Evolutionary conservation across 345 rosid species (phyloP).

Genomic region (Rubroshorea leprosula): DNA sequence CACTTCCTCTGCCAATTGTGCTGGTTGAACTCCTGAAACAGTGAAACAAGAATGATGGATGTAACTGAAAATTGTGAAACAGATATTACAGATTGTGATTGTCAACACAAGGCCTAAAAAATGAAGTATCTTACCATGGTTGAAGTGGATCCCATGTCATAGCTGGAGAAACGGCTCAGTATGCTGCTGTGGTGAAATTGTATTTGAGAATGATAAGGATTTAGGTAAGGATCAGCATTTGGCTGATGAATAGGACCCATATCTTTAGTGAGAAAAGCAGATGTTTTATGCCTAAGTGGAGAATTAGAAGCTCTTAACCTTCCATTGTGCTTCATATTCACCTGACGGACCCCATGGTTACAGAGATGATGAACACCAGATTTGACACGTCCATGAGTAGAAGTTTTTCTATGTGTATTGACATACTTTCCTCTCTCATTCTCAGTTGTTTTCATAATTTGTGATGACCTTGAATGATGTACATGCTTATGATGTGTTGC

Average conservation of each 20-base stretch:
- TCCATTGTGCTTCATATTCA: constrained; percentile 10
- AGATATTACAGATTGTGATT: constrained; percentile 12
- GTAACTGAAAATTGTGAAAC: constrained; percentile 8
- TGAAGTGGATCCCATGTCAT: constrained; percentile 27
- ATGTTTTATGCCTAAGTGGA: constrained; percentile 23
- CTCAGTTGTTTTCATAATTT: constrained; percentile 23
- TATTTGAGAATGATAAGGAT: constrained; percentile 13
- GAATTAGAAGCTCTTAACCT: constrained; percentile 16
- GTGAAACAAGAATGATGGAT: background rate
- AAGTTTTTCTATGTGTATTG: constrained; percentile 15
- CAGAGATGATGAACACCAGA: constrained; percentile 17
- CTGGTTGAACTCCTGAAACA: constrained; percentile 19
- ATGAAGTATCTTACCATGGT: constrained; percentile 24
- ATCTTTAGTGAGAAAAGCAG: constrained; percentile 13
- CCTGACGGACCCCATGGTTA: constrained; percentile 14
- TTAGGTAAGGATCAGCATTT: constrained; percentile 13
- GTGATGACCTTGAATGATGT: constrained; percentile 21
- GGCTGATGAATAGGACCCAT: constrained; percentile 19
- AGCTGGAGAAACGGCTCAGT: constrained; percentile 9
- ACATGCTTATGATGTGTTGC: constrained; percentile 31
- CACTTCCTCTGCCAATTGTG: constrained; percentile 15
- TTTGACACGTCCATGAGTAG: constrained; percentile 8
- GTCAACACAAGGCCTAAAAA: constrained; percentile 16
- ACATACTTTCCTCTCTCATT: constrained; percentile 18
- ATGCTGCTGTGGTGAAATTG: constrained; percentile 20